Evolutionary conservation across 2,329 filamentous ascomycete genomes (phyloP), one percentile per base, ranked within the genome.

Genomic region (Clarireedia sp.): DNA sequence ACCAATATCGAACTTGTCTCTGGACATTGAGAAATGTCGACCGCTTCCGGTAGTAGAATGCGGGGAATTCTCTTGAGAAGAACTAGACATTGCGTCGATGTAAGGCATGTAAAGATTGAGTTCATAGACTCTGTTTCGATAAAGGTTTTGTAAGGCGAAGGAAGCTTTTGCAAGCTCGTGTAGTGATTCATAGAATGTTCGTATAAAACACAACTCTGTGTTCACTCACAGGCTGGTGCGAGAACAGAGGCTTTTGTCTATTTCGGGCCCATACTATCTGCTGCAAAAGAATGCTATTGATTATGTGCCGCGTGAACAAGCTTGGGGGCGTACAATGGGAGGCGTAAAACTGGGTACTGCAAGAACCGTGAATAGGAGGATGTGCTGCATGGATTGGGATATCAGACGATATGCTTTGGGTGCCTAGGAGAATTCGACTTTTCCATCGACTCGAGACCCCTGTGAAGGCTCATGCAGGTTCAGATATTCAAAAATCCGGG

Each of bases 11-110:
- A 68, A 68, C 48, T 66, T 64, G 49, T 67, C 66, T 55, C 61
- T 59, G 24, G 64, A 63, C 48, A 68, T 66, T 21, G 64, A 66
- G 52, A 67, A 68, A 40, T 58, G 57, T 49, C 64, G 60, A 23
- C 61, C 55, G 33, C 59, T 59, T 47, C 59, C 62, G 17, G 61
- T 55, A 5, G 58, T 61, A 49, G 66, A 67, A 29, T 57, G 57
- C 17, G 66, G 66, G 16, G 66, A 68, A n/a, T 57, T 59, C 37
- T 65, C 65, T 52, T 62, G 62, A 12, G 66, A 68, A 3, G 66
- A 66, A 53, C 54, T 66, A 21, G 66, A 67, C 66, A 68, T 68
- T 55, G 51, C 51, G 53, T 36, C 57, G 57, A 58, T 57, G 29
- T 57, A 56, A 54, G 47, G 48, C 41, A 48, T 54, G 29, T 51